A percentile compares a stretch with the other conserved stretches of the same genome.
These are phyloP conservation scores for Hanseniaspora lachancei DNA, from an alignment of 805 yeast genomes.

Conservation along the genomic window DNA sequence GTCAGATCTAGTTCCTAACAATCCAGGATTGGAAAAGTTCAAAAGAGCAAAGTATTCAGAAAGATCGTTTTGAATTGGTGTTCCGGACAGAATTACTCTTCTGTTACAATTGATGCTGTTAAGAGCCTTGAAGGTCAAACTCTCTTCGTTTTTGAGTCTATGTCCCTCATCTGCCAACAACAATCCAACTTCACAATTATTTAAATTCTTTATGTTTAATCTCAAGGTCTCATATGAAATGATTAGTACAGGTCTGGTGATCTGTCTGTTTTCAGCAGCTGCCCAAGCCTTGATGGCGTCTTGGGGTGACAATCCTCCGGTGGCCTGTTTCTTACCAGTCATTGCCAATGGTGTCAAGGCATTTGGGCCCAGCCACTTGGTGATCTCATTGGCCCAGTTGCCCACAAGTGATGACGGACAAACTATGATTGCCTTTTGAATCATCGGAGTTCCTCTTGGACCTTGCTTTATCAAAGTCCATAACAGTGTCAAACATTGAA, in stretches of 20 bases:
- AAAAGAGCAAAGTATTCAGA: slow-evolving; percentile 85
- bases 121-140: slow-evolving; percentile 76
- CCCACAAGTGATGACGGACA: slow-evolving; percentile 90
- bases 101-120: slow-evolving; percentile 74
- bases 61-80: slow-evolving; percentile 91
- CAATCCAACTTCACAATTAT: slow-evolving; percentile 70
- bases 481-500: slow-evolving; percentile 78
- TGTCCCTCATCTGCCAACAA: slow-evolving; percentile 82
- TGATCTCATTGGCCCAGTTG: slow-evolving; percentile 94
- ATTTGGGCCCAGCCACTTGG: slow-evolving; percentile 93
- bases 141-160: slow-evolving; percentile 75
- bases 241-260: slow-evolving; percentile 85
- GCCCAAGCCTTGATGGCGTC: slow-evolving; percentile 72
- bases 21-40: slow-evolving; percentile 88
- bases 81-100: slow-evolving; percentile 85
- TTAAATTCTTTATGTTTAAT: slow-evolving; percentile 63
- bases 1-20: slow-evolving; percentile 70
- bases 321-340: slow-evolving; percentile 63
- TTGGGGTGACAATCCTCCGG: slow-evolving; percentile 56
- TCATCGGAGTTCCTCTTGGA: slow-evolving; percentile 67
- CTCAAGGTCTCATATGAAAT: slow-evolving; percentile 89
- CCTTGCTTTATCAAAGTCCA: slow-evolving; percentile 87
- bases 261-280: slow-evolving; percentile 68
- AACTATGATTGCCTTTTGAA: slow-evolving; percentile 80
- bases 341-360: slow-evolving; percentile 75